Evolutionary conservation across 1,284 basidiomycete species (phyloP), one percentile per base, ranked within the genome.

Genomic region (Ganoderma leucocontextum): DNA sequence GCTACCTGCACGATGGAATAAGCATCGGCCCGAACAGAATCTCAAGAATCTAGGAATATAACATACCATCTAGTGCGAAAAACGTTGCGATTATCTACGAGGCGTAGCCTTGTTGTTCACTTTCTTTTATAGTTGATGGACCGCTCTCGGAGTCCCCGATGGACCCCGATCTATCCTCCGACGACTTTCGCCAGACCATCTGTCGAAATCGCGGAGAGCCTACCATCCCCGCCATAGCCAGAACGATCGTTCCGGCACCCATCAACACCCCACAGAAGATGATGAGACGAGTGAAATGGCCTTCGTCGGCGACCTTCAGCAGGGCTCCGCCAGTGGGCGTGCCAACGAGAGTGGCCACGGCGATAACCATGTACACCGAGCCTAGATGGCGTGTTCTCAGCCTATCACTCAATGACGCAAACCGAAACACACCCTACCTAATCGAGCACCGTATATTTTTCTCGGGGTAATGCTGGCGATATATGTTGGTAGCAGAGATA

Each of bases 401-500:
- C 15, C 1, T 35, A 15, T 33, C 22, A 12, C 2, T 29, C 60
- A 25, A 25, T 13, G 44, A 13, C 36, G 19, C 8, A 15, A 42
- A 22, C 8, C 12, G 25, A 47, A 12, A 29, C 22, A 65, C 25
- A 49, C 2, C 76, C 19, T 53, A 77, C 78, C 78, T 22, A 78
- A 64, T 52, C 78, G 71, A 4, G 76, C 78, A 1, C 78, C 78
- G 68, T 75, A 77, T 13, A 72, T 71, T 44, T 78, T 75, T 9
- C 72, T 60, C 2, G 78, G 78, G 13, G 86, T 87, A 69, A 90
- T 90, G 69, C 87, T 85, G n/a, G 86, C 87, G 9, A 91, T 84
- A 71, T 89, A 90, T 0, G 89, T 88, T 3, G 85, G 88, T 39
- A 91, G 76, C 36, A 91, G 81, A n/a, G 87, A 86, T 38, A 90